Conservation (phyloP, 306 rosid genomes). For the Betula pendula region DNA sequence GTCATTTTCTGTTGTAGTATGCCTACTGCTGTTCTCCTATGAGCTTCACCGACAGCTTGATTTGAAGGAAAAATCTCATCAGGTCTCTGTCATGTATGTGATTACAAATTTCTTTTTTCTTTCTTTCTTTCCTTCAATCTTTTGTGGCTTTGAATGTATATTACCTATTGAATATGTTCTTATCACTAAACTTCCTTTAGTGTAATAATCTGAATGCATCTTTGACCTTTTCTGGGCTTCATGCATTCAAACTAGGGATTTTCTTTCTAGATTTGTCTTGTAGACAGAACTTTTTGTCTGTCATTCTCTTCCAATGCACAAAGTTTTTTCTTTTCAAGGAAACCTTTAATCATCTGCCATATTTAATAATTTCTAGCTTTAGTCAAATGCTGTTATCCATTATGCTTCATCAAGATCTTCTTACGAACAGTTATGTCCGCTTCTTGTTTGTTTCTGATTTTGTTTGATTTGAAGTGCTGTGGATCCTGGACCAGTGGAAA, state of each 20-base stretch:
- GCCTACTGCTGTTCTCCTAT: constrained; percentile 65
- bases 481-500: constrained; percentile 84
- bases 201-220: constrained; percentile 4
- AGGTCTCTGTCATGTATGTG: constrained; percentile 68
- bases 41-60: constrained; percentile 75
- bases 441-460: constrained; percentile 28
- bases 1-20: constrained; percentile 47
- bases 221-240: constrained; percentile 7
- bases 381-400: constrained; percentile 18
- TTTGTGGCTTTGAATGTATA: constrained; percentile 4
- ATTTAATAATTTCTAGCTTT: background rate
- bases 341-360: background rate
- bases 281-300: background rate
- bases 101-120: constrained; percentile 4
- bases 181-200: constrained; percentile 12
- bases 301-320: constrained; percentile 17
- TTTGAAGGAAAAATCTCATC: constrained; percentile 52
- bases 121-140: background rate
- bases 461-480: constrained; percentile 52
- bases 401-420: background rate
- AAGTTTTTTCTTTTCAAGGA: constrained; percentile 10
- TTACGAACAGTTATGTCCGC: constrained; percentile 14
- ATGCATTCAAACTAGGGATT: constrained; percentile 7
- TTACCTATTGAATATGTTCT: constrained; percentile 9
- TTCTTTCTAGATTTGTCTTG: background rate